A percentile compares a stretch with the other conserved stretches of the same genome.
Evolutionary conservation across 2,329 filamentous ascomycete species (phyloP).

Genomic region (Xylariaceae sp.): DNA sequence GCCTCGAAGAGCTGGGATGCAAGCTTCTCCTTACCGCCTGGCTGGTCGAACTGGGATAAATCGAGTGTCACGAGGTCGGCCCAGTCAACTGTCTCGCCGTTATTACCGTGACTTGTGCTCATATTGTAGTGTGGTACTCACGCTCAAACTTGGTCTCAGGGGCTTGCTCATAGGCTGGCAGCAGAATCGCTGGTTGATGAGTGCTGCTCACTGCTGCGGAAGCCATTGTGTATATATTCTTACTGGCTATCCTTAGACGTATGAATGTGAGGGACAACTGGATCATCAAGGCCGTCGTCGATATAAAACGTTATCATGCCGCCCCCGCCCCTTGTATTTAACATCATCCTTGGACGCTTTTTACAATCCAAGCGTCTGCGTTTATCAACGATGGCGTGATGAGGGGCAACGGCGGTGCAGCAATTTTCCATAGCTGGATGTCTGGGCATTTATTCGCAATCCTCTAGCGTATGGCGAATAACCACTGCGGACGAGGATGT

Average conservation of each 20-base stretch:
- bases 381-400: slow-evolving; percentile 17
- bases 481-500: slow-evolving; percentile 1
- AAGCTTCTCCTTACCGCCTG: slow-evolving; percentile 48
- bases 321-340: slow-evolving; percentile 1
- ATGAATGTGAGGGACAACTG: too few species aligned
- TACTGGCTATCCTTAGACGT: too few species aligned
- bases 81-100: slow-evolving; percentile 37
- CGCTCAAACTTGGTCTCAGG: slow-evolving; percentile 32
- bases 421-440: neutral
- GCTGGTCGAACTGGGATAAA: slow-evolving; percentile 47
- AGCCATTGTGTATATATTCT: slow-evolving; percentile 15
- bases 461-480: slow-evolving; percentile 14
- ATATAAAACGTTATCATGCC: neutral
- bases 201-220: slow-evolving; percentile 15
- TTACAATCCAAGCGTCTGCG: slow-evolving; percentile 3
- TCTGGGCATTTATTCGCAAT: slow-evolving; percentile 10
- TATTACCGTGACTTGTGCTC: too few species aligned
- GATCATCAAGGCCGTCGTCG: too few species aligned
- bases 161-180: slow-evolving; percentile 31
- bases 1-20: slow-evolving; percentile 51
- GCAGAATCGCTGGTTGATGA: slow-evolving; percentile 10
- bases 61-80: slow-evolving; percentile 54
- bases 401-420: slow-evolving; percentile 13
- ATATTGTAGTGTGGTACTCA: too few species aligned
- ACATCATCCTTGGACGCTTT: too few species aligned